Evolutionary conservation across 2,329 filamentous ascomycete species (phyloP), one percentile per base, ranked within the genome.

Genomic region (Anisogramma anomala): DNA sequence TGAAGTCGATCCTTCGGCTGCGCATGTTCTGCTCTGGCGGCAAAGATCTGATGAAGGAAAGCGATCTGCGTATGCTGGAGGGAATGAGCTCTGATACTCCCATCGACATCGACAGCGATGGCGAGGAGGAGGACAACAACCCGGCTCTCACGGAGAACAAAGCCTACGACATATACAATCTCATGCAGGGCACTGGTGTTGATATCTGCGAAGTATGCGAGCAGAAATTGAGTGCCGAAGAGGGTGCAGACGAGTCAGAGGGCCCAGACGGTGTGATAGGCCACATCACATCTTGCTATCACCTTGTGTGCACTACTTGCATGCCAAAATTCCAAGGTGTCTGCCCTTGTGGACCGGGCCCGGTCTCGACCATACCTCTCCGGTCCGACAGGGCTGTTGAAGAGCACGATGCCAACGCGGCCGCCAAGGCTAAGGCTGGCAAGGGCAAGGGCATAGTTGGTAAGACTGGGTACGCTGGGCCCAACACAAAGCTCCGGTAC

Each of bases 21-120:
- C 84, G 91, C 8, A 71, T 94, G 30, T 82, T 96, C 38, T 95
- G 88, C 55, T 91, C 88, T 1, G 89, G 95, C 57, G 91, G 91
- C n/a, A 83, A 82, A 49, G 89, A 96, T 46, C 72, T 98, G 6
- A 71, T 98, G 3, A 84, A 79, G 42, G 78, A 88, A 26, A 82
- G 89, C 15, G 89, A 96, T 53, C 66, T 94, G 33, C 78, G 82
- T 50, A 69, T 82, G 3, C 76, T 89, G 37, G 82, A 87, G 55
- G 89, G 88, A 18, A 72, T 85, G 60, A 86, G 79, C n/a, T 77
- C 78, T 7, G 80, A 85, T 28, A 85, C 85, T 49, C 84, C 91
- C 2, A 94, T 98, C 53, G 84, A 93, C 51, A 71, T 96, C 17
- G 87, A 91, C 46, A 85, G 86, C 36, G 82, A 88, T 31, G 78